Evolutionary conservation across 371 early-diverging fungal species (phyloP).

Genomic region (Gilbertella persicaria): DNA sequence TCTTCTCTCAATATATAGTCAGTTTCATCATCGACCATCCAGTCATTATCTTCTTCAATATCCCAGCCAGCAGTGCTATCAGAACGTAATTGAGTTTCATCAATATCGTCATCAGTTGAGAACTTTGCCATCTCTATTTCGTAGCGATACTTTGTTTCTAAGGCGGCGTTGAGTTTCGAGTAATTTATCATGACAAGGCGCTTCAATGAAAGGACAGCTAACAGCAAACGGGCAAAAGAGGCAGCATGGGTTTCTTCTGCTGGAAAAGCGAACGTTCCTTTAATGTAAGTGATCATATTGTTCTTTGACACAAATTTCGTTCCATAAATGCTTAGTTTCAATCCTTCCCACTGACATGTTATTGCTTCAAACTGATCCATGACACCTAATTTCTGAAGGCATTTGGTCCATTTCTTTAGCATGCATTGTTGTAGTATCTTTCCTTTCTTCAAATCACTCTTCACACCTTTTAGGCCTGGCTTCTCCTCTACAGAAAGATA

Average conservation of each 20-base stretch:
- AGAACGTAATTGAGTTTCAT: too few relatives aligned
- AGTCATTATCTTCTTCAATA: too few relatives aligned
- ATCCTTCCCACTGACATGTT: constrained; percentile 10
- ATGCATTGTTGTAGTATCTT: constrained; percentile 1
- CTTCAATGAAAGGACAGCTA: background rate
- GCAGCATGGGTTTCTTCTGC: background rate
- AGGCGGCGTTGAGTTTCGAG: background rate
- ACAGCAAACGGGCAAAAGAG: background rate
- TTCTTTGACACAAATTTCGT: background rate
- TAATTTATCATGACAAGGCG: background rate
- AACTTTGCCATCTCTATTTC: constrained; percentile 7
- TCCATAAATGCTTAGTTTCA: constrained; percentile 4
- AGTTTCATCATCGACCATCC: too few relatives aligned
- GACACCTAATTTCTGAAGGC: too few relatives aligned
- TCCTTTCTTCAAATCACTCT: background rate
- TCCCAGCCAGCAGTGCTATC: too few relatives aligned
- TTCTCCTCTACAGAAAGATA: constrained; percentile 10
- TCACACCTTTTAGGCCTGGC: constrained; percentile 2
- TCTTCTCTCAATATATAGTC: too few relatives aligned
- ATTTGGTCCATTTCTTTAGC: constrained; percentile 2
- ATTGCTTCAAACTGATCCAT: too few relatives aligned
- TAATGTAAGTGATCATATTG: constrained; percentile 1
- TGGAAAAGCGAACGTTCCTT: constrained; percentile 4
- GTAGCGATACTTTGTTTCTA: background rate
- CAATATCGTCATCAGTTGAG: too few relatives aligned